Base-by-base conservation (phyloP, 805 yeast genomes). In the Zygosaccharomyces kombuchaensis region DNA sequence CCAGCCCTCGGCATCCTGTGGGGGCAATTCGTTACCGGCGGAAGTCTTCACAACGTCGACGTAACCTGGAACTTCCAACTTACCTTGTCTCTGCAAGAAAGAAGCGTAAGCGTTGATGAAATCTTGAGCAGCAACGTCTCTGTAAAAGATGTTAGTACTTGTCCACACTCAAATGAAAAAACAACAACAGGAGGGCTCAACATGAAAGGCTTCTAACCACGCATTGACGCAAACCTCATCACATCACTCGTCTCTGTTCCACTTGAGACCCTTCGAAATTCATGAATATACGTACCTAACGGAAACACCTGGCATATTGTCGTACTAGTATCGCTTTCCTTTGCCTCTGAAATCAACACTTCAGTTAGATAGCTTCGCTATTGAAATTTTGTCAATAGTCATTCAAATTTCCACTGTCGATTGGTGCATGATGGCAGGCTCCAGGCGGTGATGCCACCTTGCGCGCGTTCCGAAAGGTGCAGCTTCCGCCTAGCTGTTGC, bases 91-190 rank as follows among this genome's bases (percentile, higher is more conserved):
- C 82, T 93, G 98, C 78, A 93, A 87, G 87, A 93, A 93, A 74
- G 87, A 87, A 70, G 99, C 98, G 83, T 93, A 93, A 78, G 98
- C 96, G 82, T 88, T 89, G 78, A 93, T 91, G 81, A 93, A 93
- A 63, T 87, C 95, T 86, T 93, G 98, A 77, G 99, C 99, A 79
- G 98, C 96, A 78, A 93, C 99, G 97, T 93, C 99, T 86, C 96
- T 89, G 68, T 65, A 66, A 44, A 36, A 36, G 52, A 5, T 68
- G 66, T 45, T 57, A 66, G 69, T 65, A 67, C 48, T 36, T 48
- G 49, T 57, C 36, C 22, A 39, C 32, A 23, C 21, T 14, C 22
- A 17, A 16, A 13, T 17, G 29, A n/a, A 19, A 31, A 21, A 32
- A 26, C n/a, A n/a, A n/a, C n/a, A n/a, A n/a, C n/a, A n/a, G n/a